Base-by-base conservation (phyloP, 2,329 filamentous ascomycete genomes). In the Trematosphaeria pertusa region DNA sequence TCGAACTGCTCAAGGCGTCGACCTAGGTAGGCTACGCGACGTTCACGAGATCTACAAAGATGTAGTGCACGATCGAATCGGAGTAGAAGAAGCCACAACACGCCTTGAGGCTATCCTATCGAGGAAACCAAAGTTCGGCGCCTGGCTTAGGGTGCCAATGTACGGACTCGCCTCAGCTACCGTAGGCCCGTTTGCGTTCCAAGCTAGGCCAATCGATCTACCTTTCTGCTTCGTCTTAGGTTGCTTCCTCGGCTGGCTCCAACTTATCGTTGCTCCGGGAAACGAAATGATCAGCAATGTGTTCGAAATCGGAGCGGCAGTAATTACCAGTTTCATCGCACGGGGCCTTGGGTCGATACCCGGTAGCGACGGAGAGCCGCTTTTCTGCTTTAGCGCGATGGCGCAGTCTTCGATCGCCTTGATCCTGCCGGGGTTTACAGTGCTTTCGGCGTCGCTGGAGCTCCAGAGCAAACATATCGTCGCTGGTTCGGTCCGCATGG, bases 141-240 rank as follows among this genome's bases (percentile, higher is more conserved):
- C 56, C 11, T 77, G 74, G 72, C 52, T 73, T 2, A 65, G 75
- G 4, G 84, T 95, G 1, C 70, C 85, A 1, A 74, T 91, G 22
- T 92, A 90, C 57, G 91, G 91, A 0, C 72, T 91, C 5, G 89
- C 90, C 1, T 90, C 88, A 10, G 87, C 85, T 0, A 82, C 79
- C 5, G 89, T 94, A 1, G 89, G 87, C 0, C 89, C 89, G 0
- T 94, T 94, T 61, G 89, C 88, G 3, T 95, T 94, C 63, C 77
- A 85, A 45, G 88, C 87, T 2, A 82, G 89, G 3, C 83, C 86
- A 31, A 87, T 93, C 60, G 91, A 95, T 65, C 75, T 94, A 48
- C 89, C 89, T 0, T 81, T 92, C 20, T 85, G 86, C 15, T 94
- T 94, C 66, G 45, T 90, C 0, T 79, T 95, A 0, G 90, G 91